Percentiles rank a stretch among this genome's conserved stretches.
Evolutionary conservation across 306 rosid genomes (phyloP).

Genomic region (Phaseolus lunatus): DNA sequence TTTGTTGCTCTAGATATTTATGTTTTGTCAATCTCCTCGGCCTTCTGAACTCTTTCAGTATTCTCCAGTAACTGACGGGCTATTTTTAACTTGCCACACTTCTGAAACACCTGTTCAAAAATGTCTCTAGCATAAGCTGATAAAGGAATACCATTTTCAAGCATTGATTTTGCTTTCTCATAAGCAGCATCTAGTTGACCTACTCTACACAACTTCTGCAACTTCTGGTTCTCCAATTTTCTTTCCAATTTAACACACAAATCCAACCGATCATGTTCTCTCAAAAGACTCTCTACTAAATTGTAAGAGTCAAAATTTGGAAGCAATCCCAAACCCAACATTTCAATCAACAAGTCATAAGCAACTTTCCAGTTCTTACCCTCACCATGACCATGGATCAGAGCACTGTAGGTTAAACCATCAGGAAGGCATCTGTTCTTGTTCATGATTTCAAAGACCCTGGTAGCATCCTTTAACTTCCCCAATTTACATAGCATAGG

Average conservation of each 20-base stretch:
- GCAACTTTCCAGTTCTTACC: conserved; percentile 62
- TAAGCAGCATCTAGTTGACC: conserved; percentile 65
- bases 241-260: conserved; percentile 60
- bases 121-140: conserved; percentile 64
- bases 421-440: conserved; percentile 70
- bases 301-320: conserved; percentile 63
- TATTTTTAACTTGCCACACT: conserved; percentile 57
- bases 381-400: conserved; percentile 66
- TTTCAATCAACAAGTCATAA: conserved; percentile 61
- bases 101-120: conserved; percentile 59
- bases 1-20: neutral
- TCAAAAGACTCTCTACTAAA: conserved; percentile 60
- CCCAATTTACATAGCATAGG: conserved; percentile 72
- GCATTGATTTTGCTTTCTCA: conserved; percentile 64
- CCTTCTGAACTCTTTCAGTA: conserved; percentile 39
- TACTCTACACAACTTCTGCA: conserved; percentile 66
- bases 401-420: conserved; percentile 61
- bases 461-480: conserved; percentile 56
- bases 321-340: conserved; percentile 64
- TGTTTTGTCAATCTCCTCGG: conserved; percentile 29
- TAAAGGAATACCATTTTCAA: conserved; percentile 60
- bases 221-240: conserved; percentile 61
- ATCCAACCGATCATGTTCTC: conserved; percentile 58
- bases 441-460: conserved; percentile 69
- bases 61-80: conserved; percentile 62